phyloP scores from a whole-genome alignment of 2,329 filamentous ascomycete genomes.

The Diplocarpon rosae region DNA sequence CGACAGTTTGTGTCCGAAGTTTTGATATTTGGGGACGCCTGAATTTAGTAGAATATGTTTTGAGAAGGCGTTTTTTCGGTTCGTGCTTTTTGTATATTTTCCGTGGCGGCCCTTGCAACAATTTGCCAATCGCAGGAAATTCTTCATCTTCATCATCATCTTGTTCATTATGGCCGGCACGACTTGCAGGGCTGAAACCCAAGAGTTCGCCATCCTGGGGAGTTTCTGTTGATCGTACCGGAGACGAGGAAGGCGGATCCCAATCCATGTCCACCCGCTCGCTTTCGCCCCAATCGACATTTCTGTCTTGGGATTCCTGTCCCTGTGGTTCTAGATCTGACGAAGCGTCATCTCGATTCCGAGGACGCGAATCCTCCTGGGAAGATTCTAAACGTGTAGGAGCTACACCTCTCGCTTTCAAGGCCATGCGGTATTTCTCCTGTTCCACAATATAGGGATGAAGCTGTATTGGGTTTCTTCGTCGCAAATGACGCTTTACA shows the following conservation, averaged over 20 bases:
- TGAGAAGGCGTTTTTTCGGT: constrained; percentile 1
- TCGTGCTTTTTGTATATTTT: not conserved
- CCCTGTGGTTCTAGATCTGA: constrained; percentile 18
- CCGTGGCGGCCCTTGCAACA: constrained; percentile 10
- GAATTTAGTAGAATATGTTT: constrained; percentile 18
- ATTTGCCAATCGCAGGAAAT: constrained; percentile 24
- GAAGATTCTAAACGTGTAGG: constrained; percentile 22
- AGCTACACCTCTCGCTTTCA: constrained; percentile 23
- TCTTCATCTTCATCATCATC: constrained; percentile 19
- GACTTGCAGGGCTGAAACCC: not conserved
- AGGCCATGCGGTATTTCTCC: constrained; percentile 22
- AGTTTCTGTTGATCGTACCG: not conserved
- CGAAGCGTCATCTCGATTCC: constrained; percentile 4
- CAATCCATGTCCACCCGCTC: constrained; percentile 19
- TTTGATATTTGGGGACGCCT: constrained; percentile 21
- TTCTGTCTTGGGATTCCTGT: constrained; percentile 15
- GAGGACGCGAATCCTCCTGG: constrained; percentile 13
- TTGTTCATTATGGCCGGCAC: constrained; percentile 1
- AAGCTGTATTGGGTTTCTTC: constrained; percentile 26
- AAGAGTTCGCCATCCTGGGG: not conserved
- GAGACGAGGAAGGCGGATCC: constrained; percentile 12
- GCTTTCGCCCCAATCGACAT: constrained; percentile 15
- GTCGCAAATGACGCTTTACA: constrained; percentile 17
- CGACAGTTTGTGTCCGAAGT: constrained; percentile 12
- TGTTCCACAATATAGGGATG: constrained; percentile 27